phyloP scores from a whole-genome alignment of 2,329 filamentous ascomycete genomes.

The Hirsutella minnesotensis region DNA sequence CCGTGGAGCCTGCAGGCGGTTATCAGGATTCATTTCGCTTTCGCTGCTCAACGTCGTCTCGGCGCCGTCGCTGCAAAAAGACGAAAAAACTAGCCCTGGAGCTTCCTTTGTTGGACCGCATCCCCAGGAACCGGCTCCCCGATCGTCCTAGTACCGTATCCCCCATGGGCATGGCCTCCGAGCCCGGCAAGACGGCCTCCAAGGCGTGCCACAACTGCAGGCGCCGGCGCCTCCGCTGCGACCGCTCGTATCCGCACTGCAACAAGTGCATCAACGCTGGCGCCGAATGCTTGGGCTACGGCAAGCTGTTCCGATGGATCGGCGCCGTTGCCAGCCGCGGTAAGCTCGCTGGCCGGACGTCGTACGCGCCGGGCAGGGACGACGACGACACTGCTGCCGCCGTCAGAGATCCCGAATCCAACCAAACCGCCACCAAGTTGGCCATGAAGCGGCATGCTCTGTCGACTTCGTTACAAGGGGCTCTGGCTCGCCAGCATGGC shows the following conservation, averaged over 20 bases:
- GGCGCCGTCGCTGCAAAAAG: too few species aligned
- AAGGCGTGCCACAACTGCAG: slow-evolving; percentile 42
- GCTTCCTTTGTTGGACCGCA: too few species aligned
- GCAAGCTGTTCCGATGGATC: slow-evolving; percentile 40
- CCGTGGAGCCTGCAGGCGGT: too few species aligned
- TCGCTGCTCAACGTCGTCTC: too few species aligned
- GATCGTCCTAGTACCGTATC: not conserved
- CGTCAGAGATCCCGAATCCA: not conserved
- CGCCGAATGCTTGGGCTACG: slow-evolving; percentile 40
- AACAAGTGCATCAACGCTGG: slow-evolving; percentile 37
- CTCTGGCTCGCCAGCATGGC: not conserved
- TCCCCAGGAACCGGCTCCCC: too few species aligned
- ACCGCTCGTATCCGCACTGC: slow-evolving; percentile 37
- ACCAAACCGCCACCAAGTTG: not conserved
- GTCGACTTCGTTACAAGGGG: not conserved
- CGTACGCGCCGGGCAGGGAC: slow-evolving; percentile 20
- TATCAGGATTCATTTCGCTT: too few species aligned
- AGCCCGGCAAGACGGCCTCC: slow-evolving; percentile 9
- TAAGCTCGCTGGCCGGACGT: slow-evolving; percentile 27
- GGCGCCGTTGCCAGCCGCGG: slow-evolving; percentile 31
- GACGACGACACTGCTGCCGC: not conserved
- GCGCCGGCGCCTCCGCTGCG: slow-evolving; percentile 39
- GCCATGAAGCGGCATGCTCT: not conserved
- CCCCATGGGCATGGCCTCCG: not conserved
- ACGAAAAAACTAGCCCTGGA: too few species aligned